These are phyloP conservation scores for Boletus reticuloceps DNA, from an alignment of 768 basidiomycete genomes.

Conservation along the genomic window DNA sequence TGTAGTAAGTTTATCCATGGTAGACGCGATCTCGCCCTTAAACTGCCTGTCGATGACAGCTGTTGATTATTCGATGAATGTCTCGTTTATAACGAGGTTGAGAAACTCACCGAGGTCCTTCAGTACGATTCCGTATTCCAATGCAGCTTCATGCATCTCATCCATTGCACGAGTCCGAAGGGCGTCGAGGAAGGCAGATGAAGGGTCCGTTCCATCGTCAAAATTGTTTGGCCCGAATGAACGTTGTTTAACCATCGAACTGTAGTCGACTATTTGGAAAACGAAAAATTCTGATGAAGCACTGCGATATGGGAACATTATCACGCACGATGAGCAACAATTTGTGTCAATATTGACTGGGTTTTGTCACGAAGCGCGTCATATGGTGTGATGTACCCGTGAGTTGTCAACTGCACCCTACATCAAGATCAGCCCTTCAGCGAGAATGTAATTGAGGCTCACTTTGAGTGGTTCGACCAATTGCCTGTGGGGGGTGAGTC, in stretches of 20 bases:
- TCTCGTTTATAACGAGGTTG: background rate
- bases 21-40: constrained; percentile 82
- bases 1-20: constrained; percentile 84
- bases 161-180: constrained; percentile 83
- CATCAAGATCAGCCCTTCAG: constrained; percentile 38
- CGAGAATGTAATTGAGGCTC: background rate
- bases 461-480: constrained; percentile 51
- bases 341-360: constrained; percentile 83
- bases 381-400: constrained; percentile 83
- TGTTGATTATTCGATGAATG: constrained; percentile 24
- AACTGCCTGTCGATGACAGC: constrained; percentile 87
- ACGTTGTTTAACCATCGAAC: constrained; percentile 73
- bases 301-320: background rate
- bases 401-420: constrained; percentile 62
- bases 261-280: constrained; percentile 44
- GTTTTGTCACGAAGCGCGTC: constrained; percentile 79
- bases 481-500: constrained; percentile 35
- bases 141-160: constrained; percentile 75
- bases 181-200: constrained; percentile 79
- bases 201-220: constrained; percentile 66
- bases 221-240: constrained; percentile 73
- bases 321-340: constrained; percentile 71
- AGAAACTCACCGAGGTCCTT: constrained; percentile 65
- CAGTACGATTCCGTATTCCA: constrained; percentile 80
- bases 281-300: background rate